Evolutionary conservation across 352 stramenopile species (phyloP).

Genomic region (Phytophthora vignae): DNA sequence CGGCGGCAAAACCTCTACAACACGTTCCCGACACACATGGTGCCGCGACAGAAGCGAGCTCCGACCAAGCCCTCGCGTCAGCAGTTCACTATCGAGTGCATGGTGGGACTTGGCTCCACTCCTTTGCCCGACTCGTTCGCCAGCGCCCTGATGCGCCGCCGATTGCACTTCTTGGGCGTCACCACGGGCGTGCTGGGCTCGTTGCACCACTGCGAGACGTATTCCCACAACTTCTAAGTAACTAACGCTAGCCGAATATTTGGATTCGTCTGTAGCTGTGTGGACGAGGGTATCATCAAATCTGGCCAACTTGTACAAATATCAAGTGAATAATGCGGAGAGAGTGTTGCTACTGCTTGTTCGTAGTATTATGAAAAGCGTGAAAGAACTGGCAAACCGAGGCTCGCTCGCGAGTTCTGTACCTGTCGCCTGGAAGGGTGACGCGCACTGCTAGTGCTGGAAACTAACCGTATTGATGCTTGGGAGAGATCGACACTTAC

Average conservation of each 20-base stretch:
- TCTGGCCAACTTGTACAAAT: not conserved
- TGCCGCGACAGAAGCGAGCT: slow-evolving; percentile 46
- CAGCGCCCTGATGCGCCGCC: slow-evolving; percentile 41
- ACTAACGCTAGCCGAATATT: not conserved
- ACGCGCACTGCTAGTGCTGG: not conserved
- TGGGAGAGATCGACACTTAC: slow-evolving; percentile 19
- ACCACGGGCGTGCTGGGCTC: slow-evolving; percentile 36
- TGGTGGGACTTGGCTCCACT: slow-evolving; percentile 54
- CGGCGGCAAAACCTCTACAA: slow-evolving; percentile 54
- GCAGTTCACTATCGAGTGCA: slow-evolving; percentile 49
- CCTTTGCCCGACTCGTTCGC: slow-evolving; percentile 47
- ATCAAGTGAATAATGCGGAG: not conserved
- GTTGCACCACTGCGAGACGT: slow-evolving; percentile 47
- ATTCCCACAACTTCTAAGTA: slow-evolving; percentile 21
- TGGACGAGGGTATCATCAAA: not conserved
- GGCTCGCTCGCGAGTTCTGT: not conserved
- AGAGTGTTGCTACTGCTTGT: not conserved
- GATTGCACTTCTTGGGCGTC: slow-evolving; percentile 51
- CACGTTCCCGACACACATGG: slow-evolving; percentile 58
- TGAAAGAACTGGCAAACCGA: not conserved
- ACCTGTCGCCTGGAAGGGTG: not conserved
- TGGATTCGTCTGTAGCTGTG: not conserved
- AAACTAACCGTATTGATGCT: not conserved
- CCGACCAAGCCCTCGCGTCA: slow-evolving; percentile 21
- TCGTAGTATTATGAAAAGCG: not conserved